phyloP scores from a whole-genome alignment of 257 asterid genomes.

The Thymus quinquecostatus region DNA sequence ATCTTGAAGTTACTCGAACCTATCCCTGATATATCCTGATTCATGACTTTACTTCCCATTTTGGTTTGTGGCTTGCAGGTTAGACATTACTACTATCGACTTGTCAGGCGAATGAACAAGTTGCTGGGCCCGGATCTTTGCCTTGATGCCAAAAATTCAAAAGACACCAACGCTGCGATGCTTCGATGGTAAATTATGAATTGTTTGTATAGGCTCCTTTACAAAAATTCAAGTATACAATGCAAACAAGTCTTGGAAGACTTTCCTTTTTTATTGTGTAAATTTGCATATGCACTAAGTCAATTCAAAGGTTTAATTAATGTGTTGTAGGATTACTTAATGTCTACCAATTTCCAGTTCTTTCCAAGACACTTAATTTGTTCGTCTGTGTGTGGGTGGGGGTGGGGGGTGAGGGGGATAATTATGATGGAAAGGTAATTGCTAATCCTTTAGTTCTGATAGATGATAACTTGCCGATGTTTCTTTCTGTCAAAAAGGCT shows the following conservation, averaged over 20 bases:
- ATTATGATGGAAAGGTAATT: not conserved
- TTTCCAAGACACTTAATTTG: not conserved
- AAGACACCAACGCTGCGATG: slow-evolving; percentile 97
- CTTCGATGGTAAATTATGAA: slow-evolving; percentile 74
- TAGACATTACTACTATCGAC: slow-evolving; percentile 95
- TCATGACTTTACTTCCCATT: slow-evolving; percentile 29
- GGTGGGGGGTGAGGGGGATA: not conserved
- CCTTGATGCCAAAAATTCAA: slow-evolving; percentile 95
- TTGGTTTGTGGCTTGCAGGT: slow-evolving; percentile 56
- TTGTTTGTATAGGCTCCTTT: not conserved
- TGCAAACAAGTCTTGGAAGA: slow-evolving; percentile 6
- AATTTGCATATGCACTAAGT: slow-evolving; percentile 1
- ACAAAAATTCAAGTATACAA: not conserved
- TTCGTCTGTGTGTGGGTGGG: not conserved
- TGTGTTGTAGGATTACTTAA: slow-evolving; percentile 13
- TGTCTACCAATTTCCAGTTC: slow-evolving; percentile 3
- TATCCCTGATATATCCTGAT: slow-evolving; percentile 24
- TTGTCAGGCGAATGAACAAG: slow-evolving; percentile 98
- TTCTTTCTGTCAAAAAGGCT: slow-evolving; percentile 13
- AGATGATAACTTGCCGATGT: slow-evolving; percentile 17
- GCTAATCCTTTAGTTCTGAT: not conserved
- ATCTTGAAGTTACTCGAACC: slow-evolving; percentile 14
- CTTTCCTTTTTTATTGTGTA: slow-evolving; percentile 2
- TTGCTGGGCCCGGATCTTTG: slow-evolving; percentile 91
- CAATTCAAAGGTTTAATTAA: slow-evolving; percentile 1